phyloP scores from a whole-genome alignment of 2,329 filamentous ascomycete genomes.

The Pseudogymnoascus sp. region DNA sequence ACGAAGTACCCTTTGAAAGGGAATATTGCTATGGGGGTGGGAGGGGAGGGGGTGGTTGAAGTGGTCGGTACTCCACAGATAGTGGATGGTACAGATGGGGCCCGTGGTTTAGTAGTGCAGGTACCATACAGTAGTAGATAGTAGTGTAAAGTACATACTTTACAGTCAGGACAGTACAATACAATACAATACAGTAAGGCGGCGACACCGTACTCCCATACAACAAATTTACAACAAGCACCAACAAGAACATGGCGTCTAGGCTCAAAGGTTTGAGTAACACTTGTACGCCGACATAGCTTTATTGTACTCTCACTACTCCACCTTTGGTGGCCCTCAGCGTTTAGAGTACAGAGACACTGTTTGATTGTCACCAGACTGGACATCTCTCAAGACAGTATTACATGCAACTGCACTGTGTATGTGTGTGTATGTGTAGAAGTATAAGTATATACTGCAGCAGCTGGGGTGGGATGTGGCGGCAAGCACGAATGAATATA shows the following conservation, averaged over 20 bases:
- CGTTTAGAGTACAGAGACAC: constrained; percentile 1
- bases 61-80: neutral
- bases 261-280: neutral
- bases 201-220: neutral
- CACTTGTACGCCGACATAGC: neutral
- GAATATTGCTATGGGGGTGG: neutral
- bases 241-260: neutral
- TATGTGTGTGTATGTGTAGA: neutral
- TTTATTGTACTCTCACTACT: neutral
- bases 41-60: neutral
- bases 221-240: neutral
- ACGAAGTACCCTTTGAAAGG: neutral
- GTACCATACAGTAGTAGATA: neutral
- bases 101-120: neutral
- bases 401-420: neutral
- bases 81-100: neutral
- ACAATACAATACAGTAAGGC: neutral
- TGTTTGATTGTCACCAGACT: constrained; percentile 1
- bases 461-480: neutral
- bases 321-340: neutral
- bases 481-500: neutral
- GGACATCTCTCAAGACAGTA: neutral
- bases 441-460: neutral
- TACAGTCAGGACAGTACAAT: neutral
- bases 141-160: too few relatives aligned